These are phyloP conservation scores for Zoysia japonica DNA, from an alignment of 176 grass and related monocot species.

Conservation along the genomic window DNA sequence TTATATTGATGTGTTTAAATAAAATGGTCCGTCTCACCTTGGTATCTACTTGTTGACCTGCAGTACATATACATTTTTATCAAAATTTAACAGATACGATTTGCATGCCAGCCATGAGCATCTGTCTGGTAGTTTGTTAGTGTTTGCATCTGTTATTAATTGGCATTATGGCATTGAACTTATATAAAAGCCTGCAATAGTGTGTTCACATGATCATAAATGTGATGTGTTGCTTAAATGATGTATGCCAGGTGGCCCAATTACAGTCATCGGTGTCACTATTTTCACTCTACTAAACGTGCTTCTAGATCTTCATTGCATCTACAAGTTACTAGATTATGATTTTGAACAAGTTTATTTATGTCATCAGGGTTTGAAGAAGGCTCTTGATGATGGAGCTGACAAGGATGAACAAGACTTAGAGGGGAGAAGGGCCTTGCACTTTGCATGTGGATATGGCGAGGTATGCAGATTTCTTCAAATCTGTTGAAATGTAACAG, in stretches of 20 bases:
- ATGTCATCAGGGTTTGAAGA: constrained; percentile 71
- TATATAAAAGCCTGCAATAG: background rate
- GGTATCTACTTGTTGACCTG: background rate
- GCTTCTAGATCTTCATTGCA: background rate
- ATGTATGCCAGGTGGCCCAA: background rate
- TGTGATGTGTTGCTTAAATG: background rate
- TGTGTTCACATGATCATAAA: constrained; percentile 10
- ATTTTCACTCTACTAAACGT: background rate
- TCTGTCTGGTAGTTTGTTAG: background rate
- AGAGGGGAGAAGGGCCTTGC: constrained; percentile 88
- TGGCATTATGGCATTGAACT: background rate
- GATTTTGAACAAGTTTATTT: background rate
- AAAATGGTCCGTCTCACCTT: background rate
- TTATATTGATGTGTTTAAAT: constrained; percentile 17
- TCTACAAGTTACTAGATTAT: constrained; percentile 6
- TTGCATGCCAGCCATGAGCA: background rate
- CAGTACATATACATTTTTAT: constrained; percentile 5
- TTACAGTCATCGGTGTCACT: constrained; percentile 5
- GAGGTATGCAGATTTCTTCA: constrained; percentile 51
- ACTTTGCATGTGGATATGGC: constrained; percentile 98
- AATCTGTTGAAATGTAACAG: constrained; percentile 10
- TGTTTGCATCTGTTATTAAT: background rate
- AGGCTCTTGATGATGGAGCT: constrained; percentile 70
- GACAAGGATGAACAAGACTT: constrained; percentile 93
- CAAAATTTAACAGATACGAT: background rate